Conservation (phyloP, 2,329 filamentous ascomycete genomes). For the Ceratocystis harringtonii region DNA sequence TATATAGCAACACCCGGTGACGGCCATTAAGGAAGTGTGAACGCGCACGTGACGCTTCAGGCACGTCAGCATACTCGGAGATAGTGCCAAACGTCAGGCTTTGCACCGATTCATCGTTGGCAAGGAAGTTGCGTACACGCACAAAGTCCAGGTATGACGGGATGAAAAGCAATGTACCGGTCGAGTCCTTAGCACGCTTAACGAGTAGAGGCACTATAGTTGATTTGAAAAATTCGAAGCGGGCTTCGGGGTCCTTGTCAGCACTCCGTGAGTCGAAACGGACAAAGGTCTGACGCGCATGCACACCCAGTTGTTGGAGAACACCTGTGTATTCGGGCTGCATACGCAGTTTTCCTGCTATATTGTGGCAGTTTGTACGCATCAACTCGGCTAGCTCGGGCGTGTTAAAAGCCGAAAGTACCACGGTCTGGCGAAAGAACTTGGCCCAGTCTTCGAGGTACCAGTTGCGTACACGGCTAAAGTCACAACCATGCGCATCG, state of each 20-base stretch:
- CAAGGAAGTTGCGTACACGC: slow-evolving; percentile 80
- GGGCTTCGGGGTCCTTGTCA: slow-evolving; percentile 63
- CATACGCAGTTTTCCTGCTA: slow-evolving; percentile 62
- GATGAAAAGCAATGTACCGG: slow-evolving; percentile 72
- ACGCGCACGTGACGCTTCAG: slow-evolving; percentile 67
- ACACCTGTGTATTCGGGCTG: slow-evolving; percentile 50
- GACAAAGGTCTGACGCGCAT: slow-evolving; percentile 75
- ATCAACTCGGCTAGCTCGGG: slow-evolving; percentile 75
- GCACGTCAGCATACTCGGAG: slow-evolving; percentile 70
- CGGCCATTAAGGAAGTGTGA: slow-evolving; percentile 76
- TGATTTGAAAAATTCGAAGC: slow-evolving; percentile 82
- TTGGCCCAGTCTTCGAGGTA: slow-evolving; percentile 80
- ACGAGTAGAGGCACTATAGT: slow-evolving; percentile 62
- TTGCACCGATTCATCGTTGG: slow-evolving; percentile 46
- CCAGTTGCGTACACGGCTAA: slow-evolving; percentile 77
- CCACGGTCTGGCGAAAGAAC: slow-evolving; percentile 69
- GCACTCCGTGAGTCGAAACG: slow-evolving; percentile 51
- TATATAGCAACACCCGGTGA: slow-evolving; percentile 75
- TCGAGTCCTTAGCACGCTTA: slow-evolving; percentile 48
- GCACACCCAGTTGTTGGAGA: slow-evolving; percentile 57
- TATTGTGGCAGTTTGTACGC: slow-evolving; percentile 62
- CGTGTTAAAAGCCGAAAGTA: slow-evolving; percentile 69
- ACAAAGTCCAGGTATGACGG: slow-evolving; percentile 93
- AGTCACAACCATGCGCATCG: slow-evolving; percentile 83
- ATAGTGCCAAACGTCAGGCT: slow-evolving; percentile 58